Conservation (phyloP, 1,284 basidiomycete species). For the Leccinum pachyderme region DNA sequence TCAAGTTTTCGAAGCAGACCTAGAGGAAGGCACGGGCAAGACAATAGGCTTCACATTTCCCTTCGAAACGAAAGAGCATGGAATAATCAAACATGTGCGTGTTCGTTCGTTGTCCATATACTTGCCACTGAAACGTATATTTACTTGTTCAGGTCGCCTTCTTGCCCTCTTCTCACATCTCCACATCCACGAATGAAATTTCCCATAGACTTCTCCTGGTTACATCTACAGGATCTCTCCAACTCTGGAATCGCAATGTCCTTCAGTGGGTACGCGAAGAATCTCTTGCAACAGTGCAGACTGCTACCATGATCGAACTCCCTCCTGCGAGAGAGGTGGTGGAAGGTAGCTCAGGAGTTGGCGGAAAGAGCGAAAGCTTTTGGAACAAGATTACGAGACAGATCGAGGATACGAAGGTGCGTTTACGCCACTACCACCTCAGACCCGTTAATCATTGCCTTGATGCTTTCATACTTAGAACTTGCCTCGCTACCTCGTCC, state of each 20-base stretch:
- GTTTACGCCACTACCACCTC: not conserved
- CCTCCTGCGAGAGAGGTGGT: constrained; percentile 49
- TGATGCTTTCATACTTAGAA: constrained; percentile 43
- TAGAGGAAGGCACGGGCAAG: constrained; percentile 54
- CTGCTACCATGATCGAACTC: constrained; percentile 75
- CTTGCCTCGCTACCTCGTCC: constrained; percentile 67
- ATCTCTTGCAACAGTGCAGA: constrained; percentile 63
- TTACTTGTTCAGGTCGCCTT: constrained; percentile 47
- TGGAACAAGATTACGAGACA: constrained; percentile 59
- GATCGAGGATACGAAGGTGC: constrained; percentile 60
- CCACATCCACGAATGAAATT: constrained; percentile 32
- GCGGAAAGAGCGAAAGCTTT: constrained; percentile 46
- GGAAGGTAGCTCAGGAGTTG: constrained; percentile 3
- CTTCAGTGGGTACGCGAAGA: constrained; percentile 85
- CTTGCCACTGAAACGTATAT: not conserved
- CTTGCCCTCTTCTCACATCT: constrained; percentile 42
- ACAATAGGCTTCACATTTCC: constrained; percentile 65
- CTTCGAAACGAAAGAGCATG: constrained; percentile 72
- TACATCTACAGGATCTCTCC: constrained; percentile 78
- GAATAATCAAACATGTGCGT: constrained; percentile 69
- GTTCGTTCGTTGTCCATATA: not conserved
- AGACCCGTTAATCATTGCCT: not conserved
- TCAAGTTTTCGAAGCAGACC: constrained; percentile 59
- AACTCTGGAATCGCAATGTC: constrained; percentile 67
- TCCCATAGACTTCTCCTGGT: constrained; percentile 54